Conservation (phyloP, 768 basidiomycete species). For the Auricularia sp. region DNA sequence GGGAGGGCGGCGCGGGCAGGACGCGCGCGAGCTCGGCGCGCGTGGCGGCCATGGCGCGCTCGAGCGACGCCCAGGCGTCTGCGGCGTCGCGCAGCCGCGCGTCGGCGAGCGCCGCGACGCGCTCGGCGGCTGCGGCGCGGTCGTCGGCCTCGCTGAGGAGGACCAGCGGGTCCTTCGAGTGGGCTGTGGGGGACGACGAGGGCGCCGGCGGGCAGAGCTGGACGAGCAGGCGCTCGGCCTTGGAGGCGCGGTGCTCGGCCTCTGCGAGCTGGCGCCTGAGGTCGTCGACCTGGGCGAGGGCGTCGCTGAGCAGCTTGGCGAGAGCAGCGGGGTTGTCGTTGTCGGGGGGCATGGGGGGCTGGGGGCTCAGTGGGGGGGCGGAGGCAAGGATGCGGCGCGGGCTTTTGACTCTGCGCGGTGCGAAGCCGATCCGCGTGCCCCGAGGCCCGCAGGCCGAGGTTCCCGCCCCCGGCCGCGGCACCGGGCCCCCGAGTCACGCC, state of each 20-base stretch:
- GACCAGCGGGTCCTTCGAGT: slow-evolving; percentile 26
- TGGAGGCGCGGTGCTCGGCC: slow-evolving; percentile 39
- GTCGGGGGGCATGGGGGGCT: slow-evolving; percentile 2
- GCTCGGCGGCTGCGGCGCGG: slow-evolving; percentile 41
- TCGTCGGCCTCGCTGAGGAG: slow-evolving; percentile 38
- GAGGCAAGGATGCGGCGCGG: background rate
- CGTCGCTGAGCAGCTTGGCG: slow-evolving; percentile 44
- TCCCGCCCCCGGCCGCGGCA: too few species aligned
- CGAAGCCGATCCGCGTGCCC: background rate
- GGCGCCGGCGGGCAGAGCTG: slow-evolving; percentile 13
- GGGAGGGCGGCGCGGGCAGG: slow-evolving; percentile 15
- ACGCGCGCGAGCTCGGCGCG: slow-evolving; percentile 35
- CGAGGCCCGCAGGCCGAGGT: too few species aligned
- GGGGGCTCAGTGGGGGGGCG: slow-evolving; percentile 3
- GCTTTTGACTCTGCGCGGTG: background rate
- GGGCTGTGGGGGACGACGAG: slow-evolving; percentile 6
- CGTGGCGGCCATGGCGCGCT: slow-evolving; percentile 34
- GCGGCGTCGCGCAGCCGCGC: slow-evolving; percentile 33
- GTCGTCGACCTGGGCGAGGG: slow-evolving; percentile 42
- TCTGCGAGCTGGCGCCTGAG: slow-evolving; percentile 42
- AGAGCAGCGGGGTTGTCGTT: slow-evolving; percentile 37
- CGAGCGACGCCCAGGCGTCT: slow-evolving; percentile 42
- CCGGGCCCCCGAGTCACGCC: too few species aligned
- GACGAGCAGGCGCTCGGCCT: slow-evolving; percentile 41
- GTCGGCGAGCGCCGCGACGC: slow-evolving; percentile 46